phyloP scores from a whole-genome alignment of 176 grass and related monocot genomes.

The Calamus simplicifolius region DNA sequence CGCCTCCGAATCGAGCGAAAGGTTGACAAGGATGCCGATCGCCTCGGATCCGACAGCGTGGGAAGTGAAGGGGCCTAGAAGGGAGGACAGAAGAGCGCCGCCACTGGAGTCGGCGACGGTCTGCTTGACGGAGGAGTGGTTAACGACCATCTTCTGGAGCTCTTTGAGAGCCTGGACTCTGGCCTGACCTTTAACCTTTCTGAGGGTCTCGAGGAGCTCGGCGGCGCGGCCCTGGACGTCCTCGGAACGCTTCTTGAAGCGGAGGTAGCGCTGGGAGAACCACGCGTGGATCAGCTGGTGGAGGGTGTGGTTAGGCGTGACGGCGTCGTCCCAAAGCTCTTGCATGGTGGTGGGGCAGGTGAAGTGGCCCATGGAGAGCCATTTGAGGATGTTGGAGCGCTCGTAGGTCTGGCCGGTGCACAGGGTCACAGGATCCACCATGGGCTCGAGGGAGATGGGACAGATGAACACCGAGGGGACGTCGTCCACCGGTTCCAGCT shows the following conservation, averaged over 20 bases:
- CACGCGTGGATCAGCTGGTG: conserved; percentile 81
- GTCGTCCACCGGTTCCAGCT: conserved; percentile 70
- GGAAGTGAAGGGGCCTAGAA: conserved; percentile 79
- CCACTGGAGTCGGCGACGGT: conserved; percentile 50
- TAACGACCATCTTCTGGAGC: conserved; percentile 40
- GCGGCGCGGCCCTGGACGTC: conserved; percentile 88
- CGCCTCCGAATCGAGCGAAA: conserved; percentile 53
- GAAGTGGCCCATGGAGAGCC: conserved; percentile 76
- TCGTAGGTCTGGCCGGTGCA: conserved; percentile 99
- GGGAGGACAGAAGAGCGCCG: conserved; percentile 44
- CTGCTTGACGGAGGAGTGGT: conserved; percentile 67
- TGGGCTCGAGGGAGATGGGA: conserved; percentile 94
- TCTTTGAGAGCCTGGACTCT: conserved; percentile 64
- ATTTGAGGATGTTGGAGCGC: conserved; percentile 70
- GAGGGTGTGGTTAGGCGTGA: conserved; percentile 90
- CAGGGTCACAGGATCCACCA: conserved; percentile 98
- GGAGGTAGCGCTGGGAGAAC: conserved; percentile 79
- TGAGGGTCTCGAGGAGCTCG: conserved; percentile 53
- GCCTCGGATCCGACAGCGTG: conserved; percentile 87
- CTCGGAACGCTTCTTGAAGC: conserved; percentile 84
- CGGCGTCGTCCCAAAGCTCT: conserved; percentile 81
- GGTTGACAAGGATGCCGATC: conserved; percentile 60
- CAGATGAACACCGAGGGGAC: conserved; percentile 94
- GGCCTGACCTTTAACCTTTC: conserved; percentile 79
- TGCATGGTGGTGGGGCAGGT: conserved; percentile 99